These are phyloP conservation scores for Haberlea rhodopensis DNA, from an alignment of 257 asterid genomes.

Conservation along the genomic window DNA sequence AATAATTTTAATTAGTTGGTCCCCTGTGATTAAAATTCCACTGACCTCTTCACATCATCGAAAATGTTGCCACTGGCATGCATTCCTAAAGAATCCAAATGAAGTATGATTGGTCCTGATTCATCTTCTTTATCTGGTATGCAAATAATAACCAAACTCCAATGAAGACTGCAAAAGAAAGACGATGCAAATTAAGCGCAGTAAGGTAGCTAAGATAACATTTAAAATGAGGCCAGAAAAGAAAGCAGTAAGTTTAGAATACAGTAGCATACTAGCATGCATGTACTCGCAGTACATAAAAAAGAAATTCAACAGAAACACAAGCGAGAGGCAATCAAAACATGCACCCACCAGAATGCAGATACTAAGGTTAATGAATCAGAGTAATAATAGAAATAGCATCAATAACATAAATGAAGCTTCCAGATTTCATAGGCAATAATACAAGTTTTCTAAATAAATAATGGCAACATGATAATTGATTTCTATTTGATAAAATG, in stretches of 20 bases:
- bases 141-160: constrained; percentile 96
- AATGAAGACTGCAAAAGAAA: constrained; percentile 57
- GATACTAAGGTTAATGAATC: constrained; percentile 1
- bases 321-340: constrained; percentile 2
- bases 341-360: constrained; percentile 8
- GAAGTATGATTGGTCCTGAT: constrained; percentile 66
- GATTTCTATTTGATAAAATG: not conserved
- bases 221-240: constrained; percentile 21
- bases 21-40: constrained; percentile 9
- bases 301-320: constrained; percentile 16
- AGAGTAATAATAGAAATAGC: not conserved
- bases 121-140: constrained; percentile 74
- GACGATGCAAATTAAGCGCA: constrained; percentile 29
- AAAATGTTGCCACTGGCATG: constrained; percentile 65
- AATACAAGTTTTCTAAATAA: not conserved
- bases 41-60: constrained; percentile 61
- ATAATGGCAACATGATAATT: not conserved
- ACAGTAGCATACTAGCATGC: constrained; percentile 7
- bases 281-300: constrained; percentile 23
- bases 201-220: constrained; percentile 21
- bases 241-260: constrained; percentile 17
- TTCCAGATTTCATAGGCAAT: not conserved
- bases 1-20: not conserved
- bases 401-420: not conserved
- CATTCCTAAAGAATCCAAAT: constrained; percentile 83